Conservation (phyloP, 1,284 basidiomycete genomes). For the Golubevia sp. region DNA sequence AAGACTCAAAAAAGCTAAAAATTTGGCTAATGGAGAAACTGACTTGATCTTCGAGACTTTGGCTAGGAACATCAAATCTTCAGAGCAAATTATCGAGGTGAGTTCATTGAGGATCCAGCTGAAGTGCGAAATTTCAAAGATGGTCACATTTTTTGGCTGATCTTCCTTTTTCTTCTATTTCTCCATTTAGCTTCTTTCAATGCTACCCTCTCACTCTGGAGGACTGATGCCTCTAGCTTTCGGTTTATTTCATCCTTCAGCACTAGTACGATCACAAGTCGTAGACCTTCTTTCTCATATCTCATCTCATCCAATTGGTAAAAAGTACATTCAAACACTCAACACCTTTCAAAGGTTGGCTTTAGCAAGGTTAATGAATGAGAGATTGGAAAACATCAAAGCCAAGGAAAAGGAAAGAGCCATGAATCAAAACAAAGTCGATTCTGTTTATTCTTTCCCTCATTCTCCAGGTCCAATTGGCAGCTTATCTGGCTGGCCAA, state of each 20-base stretch:
- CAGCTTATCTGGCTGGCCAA: too few species aligned
- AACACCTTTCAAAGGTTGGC: constrained; percentile 91
- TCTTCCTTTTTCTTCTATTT: constrained; percentile 62
- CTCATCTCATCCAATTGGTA: constrained; percentile 67
- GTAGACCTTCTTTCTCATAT: constrained; percentile 66
- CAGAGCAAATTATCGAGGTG: constrained; percentile 89
- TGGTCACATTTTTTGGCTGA: not conserved
- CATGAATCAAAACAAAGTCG: too few species aligned
- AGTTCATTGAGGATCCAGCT: constrained; percentile 28
- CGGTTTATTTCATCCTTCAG: constrained; percentile 83
- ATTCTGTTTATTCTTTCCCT: too few species aligned
- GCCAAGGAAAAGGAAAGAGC: too few species aligned
- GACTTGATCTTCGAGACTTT: constrained; percentile 77
- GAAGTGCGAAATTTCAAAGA: not conserved
- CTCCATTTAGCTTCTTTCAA: constrained; percentile 62
- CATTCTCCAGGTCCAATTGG: too few species aligned
- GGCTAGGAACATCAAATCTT: constrained; percentile 64
- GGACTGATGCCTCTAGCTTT: constrained; percentile 84
- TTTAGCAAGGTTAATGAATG: constrained; percentile 50
- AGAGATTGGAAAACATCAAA: constrained; percentile 21
- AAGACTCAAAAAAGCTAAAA: constrained; percentile 70
- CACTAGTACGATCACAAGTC: constrained; percentile 74
- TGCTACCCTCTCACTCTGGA: constrained; percentile 76
- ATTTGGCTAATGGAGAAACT: constrained; percentile 71
- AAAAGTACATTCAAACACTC: constrained; percentile 78